Base-by-base conservation (phyloP, 164 flowering plant species). In the Liquidambar formosana region DNA sequence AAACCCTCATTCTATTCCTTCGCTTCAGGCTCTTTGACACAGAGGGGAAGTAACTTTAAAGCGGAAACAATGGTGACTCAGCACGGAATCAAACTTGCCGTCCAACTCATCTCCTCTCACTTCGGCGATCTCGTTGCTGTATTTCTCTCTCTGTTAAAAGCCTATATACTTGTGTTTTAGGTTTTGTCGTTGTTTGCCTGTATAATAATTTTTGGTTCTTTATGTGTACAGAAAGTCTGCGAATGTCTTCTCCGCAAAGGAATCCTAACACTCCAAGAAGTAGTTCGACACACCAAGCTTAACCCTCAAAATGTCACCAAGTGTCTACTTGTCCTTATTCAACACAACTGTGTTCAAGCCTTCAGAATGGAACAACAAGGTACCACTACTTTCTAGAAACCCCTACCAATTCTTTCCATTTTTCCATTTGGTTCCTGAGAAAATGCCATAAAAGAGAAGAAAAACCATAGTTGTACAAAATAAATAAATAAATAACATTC, bases 291-390 rank as follows among this genome's bases (percentile, higher is more conserved):
- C 82, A 83, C 93, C 0, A 81, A 85, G 57, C 86, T 93, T 38
- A 54, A 76, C 28, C 33, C 52, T 25, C 59, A 64, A 10, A 80
- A 86, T 71, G 86, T 92, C 15, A 84, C 73, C 68, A 85, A 90
- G 65, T 83, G 87, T 48, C 76, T 96, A 1, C 89, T 88, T 41
- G 91, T 92, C 49, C 71, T 96, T 15, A 93, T 93, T 66, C 99
- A 96, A 61, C 99, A 93, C 71, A 96, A 93, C 54, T 93, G 98
- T 61, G 93, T 93, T 62, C 97, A 93, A 77, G 88, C 98, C 62
- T 96, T 86, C 59, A 27, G 76, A 14, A 13, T 67, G 0, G 81
- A 83, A 44, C 77, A 66, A 44, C 63, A 71, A 76, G 95, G 96
- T 92, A 57, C 3, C 41, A 33, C 41, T 2, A 33, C 2, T 58